A percentile compares a stretch with the other conserved stretches of the same genome.
These are phyloP conservation scores for Cytospora paraplurivora DNA, from an alignment of 2,329 filamentous ascomycete genomes.

Conservation along the genomic window DNA sequence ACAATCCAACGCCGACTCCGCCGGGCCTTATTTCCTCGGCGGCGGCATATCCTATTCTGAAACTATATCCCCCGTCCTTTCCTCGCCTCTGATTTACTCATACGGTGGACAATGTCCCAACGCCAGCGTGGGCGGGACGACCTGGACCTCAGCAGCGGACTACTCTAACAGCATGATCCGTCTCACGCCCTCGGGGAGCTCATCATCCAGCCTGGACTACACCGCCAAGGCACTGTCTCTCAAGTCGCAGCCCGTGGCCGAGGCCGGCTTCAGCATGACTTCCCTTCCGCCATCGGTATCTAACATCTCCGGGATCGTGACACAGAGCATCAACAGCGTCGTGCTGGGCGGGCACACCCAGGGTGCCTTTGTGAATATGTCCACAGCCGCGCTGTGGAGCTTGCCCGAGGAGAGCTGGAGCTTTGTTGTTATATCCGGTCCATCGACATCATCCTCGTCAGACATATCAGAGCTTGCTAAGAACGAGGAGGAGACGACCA, in stretches of 20 bases:
- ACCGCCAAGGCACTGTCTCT: slow-evolving; percentile 43
- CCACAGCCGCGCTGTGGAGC: slow-evolving; percentile 82
- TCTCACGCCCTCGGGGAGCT: slow-evolving; percentile 51
- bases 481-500: slow-evolving; percentile 37
- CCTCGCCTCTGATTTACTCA: slow-evolving; percentile 63
- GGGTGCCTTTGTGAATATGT: slow-evolving; percentile 90
- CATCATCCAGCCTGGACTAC: slow-evolving; percentile 38
- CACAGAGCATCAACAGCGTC: slow-evolving; percentile 76
- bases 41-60: slow-evolving; percentile 68
- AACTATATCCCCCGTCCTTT: slow-evolving; percentile 54
- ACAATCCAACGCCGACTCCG: slow-evolving; percentile 34
- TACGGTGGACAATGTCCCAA: slow-evolving; percentile 90
- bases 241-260: slow-evolving; percentile 69
- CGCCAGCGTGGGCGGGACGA: slow-evolving; percentile 43
- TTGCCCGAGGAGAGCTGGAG: slow-evolving; percentile 86
- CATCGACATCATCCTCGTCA: slow-evolving; percentile 33
- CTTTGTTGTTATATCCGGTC: slow-evolving; percentile 67
- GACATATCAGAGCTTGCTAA: slow-evolving; percentile 57
- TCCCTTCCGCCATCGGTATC: slow-evolving; percentile 69
- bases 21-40: slow-evolving; percentile 54
- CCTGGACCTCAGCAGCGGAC: slow-evolving; percentile 68
- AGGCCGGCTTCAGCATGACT: slow-evolving; percentile 86
- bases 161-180: slow-evolving; percentile 82
- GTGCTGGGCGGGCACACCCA: slow-evolving; percentile 84
- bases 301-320: slow-evolving; percentile 64